A percentile compares a stretch with the other conserved stretches of the same genome.
Conservation (phyloP, 2,329 filamentous ascomycete genomes). For the Aspergillus aculeatinus region DNA sequence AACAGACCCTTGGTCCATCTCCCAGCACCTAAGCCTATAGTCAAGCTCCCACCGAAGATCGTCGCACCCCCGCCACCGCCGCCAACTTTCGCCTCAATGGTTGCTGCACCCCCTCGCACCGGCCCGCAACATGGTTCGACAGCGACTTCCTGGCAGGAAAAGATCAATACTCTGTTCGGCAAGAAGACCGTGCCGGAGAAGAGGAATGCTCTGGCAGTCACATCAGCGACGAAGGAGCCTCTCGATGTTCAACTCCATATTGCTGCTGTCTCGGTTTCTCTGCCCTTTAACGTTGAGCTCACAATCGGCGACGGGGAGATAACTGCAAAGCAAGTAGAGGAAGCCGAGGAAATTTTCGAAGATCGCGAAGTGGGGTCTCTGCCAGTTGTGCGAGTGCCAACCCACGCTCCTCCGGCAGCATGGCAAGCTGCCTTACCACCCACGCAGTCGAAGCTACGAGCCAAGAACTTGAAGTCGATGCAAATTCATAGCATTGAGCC, state of each 20-base stretch:
- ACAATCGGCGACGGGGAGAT: slow-evolving; percentile 48
- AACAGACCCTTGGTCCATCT: slow-evolving; percentile 57
- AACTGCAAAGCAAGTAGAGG: slow-evolving; percentile 68
- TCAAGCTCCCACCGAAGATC: slow-evolving; percentile 71
- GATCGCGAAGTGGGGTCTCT: slow-evolving; percentile 77
- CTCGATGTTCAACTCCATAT: slow-evolving; percentile 57
- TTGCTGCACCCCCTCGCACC: slow-evolving; percentile 38
- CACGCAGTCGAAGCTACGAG: slow-evolving; percentile 33
- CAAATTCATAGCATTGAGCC: slow-evolving; percentile 52
- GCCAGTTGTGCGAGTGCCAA: slow-evolving; percentile 68
- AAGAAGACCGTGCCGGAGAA: slow-evolving; percentile 56
- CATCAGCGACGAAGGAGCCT: slow-evolving; percentile 66
- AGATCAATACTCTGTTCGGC: slow-evolving; percentile 75
- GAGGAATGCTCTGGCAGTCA: slow-evolving; percentile 58
- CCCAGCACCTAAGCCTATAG: slow-evolving; percentile 65
- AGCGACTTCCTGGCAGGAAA: slow-evolving; percentile 69
- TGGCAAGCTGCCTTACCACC: slow-evolving; percentile 58
- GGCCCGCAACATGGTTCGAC: slow-evolving; percentile 44
- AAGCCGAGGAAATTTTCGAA: slow-evolving; percentile 78
- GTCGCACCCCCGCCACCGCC: slow-evolving; percentile 46
- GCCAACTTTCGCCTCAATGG: slow-evolving; percentile 47
- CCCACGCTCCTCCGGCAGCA: slow-evolving; percentile 59
- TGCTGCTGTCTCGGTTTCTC: slow-evolving; percentile 66
- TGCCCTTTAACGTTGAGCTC: slow-evolving; percentile 52
- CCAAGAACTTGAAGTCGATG: slow-evolving; percentile 55